These are phyloP conservation scores for Fraxinus sp. DNA, from an alignment of 305 asterid genomes.

Conservation along the genomic window DNA sequence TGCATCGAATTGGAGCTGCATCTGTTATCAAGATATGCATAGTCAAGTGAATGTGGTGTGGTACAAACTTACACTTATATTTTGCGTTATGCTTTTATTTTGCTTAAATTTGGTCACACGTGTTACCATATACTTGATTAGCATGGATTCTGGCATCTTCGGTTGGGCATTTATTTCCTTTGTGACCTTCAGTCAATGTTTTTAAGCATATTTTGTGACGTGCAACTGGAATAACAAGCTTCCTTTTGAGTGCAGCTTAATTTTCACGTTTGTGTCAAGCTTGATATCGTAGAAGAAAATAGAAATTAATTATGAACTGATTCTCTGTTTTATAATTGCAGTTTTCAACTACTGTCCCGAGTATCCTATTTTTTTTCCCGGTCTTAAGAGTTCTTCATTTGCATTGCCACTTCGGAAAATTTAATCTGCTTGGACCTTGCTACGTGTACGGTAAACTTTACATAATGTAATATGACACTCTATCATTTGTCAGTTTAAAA, in stretches of 20 bases:
- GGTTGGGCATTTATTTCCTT: neutral
- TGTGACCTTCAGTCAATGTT: neutral
- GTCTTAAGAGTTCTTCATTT: neutral
- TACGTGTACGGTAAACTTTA: no score
- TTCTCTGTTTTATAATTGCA: neutral
- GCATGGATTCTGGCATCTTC: neutral
- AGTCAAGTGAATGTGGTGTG: slow-evolving; percentile 40
- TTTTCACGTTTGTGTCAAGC: neutral
- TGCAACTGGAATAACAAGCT: neutral
- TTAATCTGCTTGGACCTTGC: neutral
- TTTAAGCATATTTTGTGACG: neutral
- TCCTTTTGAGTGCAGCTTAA: neutral
- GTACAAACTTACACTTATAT: neutral
- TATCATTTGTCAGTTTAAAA: no score
- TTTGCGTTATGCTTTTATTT: slow-evolving; percentile 6
- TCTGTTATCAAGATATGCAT: slow-evolving; percentile 78
- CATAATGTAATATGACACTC: no score
- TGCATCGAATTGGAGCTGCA: slow-evolving; percentile 72
- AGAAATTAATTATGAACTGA: neutral
- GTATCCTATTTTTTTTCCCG: neutral
- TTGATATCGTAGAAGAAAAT: neutral
- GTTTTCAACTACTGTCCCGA: neutral
- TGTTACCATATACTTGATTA: neutral
- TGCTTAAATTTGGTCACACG: neutral
- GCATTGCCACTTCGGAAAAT: neutral